Conservation (phyloP, 495 filamentous ascomycete species). For the Penicillium desertorum region DNA sequence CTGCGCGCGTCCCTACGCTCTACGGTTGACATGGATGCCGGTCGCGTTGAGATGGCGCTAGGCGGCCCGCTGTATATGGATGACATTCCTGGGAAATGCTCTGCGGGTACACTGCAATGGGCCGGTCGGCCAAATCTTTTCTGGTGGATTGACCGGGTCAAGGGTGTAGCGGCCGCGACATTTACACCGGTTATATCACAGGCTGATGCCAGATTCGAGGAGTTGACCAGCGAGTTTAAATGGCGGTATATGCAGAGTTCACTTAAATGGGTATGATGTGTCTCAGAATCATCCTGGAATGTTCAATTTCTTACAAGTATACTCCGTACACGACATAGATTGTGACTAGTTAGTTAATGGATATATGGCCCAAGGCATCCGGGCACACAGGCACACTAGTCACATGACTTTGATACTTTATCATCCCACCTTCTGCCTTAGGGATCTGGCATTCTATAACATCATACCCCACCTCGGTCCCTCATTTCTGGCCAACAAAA, state of each 20-base stretch:
- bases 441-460: neutral
- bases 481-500: constrained; percentile 1
- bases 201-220: constrained; percentile 1
- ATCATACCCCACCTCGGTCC: constrained; percentile 1
- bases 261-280: neutral
- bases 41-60: neutral
- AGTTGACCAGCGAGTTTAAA: neutral
- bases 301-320: too few species aligned
- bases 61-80: neutral
- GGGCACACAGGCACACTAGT: neutral
- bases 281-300: too few species aligned
- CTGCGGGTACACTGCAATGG: neutral
- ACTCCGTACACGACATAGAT: too few species aligned
- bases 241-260: constrained; percentile 2
- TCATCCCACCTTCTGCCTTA: neutral
- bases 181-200: constrained; percentile 5
- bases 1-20: neutral
- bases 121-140: neutral
- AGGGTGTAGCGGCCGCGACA: neutral
- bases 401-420: neutral
- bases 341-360: neutral
- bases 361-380: neutral
- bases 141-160: constrained; percentile 1
- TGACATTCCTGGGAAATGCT: neutral
- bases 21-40: constrained; percentile 3